Evolutionary conservation across 495 filamentous ascomycete species (phyloP).

Genomic region (Geopyxis carbonaria): DNA sequence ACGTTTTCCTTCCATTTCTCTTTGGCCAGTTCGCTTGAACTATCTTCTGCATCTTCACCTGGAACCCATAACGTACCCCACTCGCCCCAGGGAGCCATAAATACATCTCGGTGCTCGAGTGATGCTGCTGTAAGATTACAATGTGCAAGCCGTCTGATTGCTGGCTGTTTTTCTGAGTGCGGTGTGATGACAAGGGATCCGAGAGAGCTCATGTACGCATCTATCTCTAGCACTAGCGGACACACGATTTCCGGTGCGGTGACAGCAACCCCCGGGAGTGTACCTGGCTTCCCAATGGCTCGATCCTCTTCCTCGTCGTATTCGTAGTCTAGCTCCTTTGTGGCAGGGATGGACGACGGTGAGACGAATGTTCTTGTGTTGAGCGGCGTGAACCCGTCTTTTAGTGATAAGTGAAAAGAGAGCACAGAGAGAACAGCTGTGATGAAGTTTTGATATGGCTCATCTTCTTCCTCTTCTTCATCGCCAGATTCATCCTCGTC

Average conservation of each 20-base stretch:
- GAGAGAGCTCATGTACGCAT: slow-evolving; percentile 19
- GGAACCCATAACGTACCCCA: slow-evolving; percentile 17
- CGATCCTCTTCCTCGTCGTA: slow-evolving; percentile 1
- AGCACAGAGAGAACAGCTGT: slow-evolving; percentile 16
- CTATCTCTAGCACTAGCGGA: slow-evolving; percentile 16
- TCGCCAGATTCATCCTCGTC: slow-evolving; percentile 10
- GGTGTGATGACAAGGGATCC: slow-evolving; percentile 20
- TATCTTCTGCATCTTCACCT: background rate
- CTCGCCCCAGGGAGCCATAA: slow-evolving; percentile 25
- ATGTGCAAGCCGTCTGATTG: slow-evolving; percentile 13
- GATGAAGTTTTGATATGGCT: slow-evolving; percentile 13
- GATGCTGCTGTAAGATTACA: background rate
- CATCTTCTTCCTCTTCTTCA: slow-evolving; percentile 11
- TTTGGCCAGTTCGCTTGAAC: slow-evolving; percentile 7
- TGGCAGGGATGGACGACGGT: slow-evolving; percentile 11
- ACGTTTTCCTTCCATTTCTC: slow-evolving; percentile 18
- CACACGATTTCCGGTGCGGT: slow-evolving; percentile 13
- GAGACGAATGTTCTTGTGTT: slow-evolving; percentile 22
- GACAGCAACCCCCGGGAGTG: slow-evolving; percentile 12
- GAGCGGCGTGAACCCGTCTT: slow-evolving; percentile 19
- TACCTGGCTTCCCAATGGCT: slow-evolving; percentile 3
- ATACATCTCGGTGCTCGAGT: slow-evolving; percentile 18
- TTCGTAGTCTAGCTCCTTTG: background rate
- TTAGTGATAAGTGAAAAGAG: slow-evolving; percentile 14
- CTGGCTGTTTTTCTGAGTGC: slow-evolving; percentile 15